These are phyloP conservation scores for Acephala macrosclerotiorum DNA, from an alignment of 2,329 filamentous ascomycete species.

Conservation along the genomic window DNA sequence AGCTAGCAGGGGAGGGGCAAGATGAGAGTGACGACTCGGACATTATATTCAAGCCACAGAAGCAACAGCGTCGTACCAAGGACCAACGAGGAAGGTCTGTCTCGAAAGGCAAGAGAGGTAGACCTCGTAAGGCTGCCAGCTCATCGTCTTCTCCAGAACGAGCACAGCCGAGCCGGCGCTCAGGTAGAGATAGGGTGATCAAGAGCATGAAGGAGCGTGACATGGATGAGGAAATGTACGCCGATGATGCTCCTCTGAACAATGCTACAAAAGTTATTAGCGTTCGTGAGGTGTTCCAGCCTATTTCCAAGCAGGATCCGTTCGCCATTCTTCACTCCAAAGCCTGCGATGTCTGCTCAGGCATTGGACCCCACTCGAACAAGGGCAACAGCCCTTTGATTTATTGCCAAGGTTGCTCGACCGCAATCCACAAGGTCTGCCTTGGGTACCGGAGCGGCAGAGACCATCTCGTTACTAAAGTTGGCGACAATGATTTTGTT, in stretches of 20 bases:
- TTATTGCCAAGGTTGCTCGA: slow-evolving; percentile 89
- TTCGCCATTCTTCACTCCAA: slow-evolving; percentile 77
- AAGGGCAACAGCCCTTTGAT: slow-evolving; percentile 72
- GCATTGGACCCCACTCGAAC: slow-evolving; percentile 57
- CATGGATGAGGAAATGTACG: slow-evolving; percentile 59
- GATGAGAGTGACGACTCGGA: slow-evolving; percentile 54
- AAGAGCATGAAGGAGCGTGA: slow-evolving; percentile 54
- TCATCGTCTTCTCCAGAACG: slow-evolving; percentile 32
- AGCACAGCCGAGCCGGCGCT: slow-evolving; percentile 42
- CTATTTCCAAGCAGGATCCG: slow-evolving; percentile 63
- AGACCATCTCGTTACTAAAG: slow-evolving; percentile 91
- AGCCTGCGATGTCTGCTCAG: slow-evolving; percentile 75
- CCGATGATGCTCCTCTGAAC: slow-evolving; percentile 54
- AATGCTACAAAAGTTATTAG: slow-evolving; percentile 63
- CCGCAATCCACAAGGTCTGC: slow-evolving; percentile 83
- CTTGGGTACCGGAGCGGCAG: slow-evolving; percentile 75
- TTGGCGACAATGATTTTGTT: slow-evolving; percentile 79
- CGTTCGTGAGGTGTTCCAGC: slow-evolving; percentile 77
- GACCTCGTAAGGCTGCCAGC: slow-evolving; percentile 22
- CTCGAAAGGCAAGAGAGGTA: slow-evolving; percentile 21
- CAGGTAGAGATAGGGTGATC: slow-evolving; percentile 42
- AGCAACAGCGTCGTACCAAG: slow-evolving; percentile 23
- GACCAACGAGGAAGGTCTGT: slow-evolving; percentile 12
- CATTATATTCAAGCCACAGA: slow-evolving; percentile 57
- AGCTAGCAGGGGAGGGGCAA: slow-evolving; percentile 32